Percentiles rank a stretch among this genome's conserved stretches.
These are phyloP conservation scores for Nelumbo lutea DNA, from an alignment of 164 flowering plant species.

Conservation along the genomic window DNA sequence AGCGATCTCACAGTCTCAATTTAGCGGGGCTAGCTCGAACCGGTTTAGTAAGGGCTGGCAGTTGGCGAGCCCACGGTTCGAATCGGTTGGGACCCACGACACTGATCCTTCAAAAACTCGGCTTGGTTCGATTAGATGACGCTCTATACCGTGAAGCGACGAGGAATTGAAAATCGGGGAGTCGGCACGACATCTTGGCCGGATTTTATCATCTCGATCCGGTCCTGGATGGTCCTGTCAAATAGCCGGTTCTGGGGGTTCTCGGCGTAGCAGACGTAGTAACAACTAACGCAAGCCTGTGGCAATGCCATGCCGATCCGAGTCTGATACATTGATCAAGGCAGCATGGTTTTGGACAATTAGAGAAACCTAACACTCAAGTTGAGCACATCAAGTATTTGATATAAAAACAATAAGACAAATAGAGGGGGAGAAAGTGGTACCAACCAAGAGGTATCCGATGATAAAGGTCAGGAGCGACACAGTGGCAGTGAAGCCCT, in stretches of 20 bases:
- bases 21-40: too few relatives aligned
- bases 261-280: slow-evolving; percentile 87
- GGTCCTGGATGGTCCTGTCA: slow-evolving; percentile 55
- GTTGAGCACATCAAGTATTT: too few relatives aligned
- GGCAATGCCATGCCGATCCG: slow-evolving; percentile 93
- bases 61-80: too few relatives aligned
- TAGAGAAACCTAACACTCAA: too few relatives aligned
- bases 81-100: not conserved
- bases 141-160: slow-evolving; percentile 10
- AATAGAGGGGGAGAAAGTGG: not conserved
- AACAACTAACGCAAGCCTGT: slow-evolving; percentile 88
- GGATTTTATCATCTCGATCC: slow-evolving; percentile 28
- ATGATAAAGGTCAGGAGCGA: slow-evolving; percentile 69
- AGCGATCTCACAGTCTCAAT: too few relatives aligned
- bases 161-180: slow-evolving; percentile 48
- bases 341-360: too few relatives aligned
- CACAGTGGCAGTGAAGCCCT: slow-evolving; percentile 60
- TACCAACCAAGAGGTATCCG: slow-evolving; percentile 86
- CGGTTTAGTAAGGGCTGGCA: too few relatives aligned
- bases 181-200: slow-evolving; percentile 60
- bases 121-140: not conserved
- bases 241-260: slow-evolving; percentile 56
- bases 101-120: not conserved
- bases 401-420: too few relatives aligned
- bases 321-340: slow-evolving; percentile 43